Conservation (phyloP, 495 filamentous ascomycete genomes). For the Talaromyces proteolyticus region DNA sequence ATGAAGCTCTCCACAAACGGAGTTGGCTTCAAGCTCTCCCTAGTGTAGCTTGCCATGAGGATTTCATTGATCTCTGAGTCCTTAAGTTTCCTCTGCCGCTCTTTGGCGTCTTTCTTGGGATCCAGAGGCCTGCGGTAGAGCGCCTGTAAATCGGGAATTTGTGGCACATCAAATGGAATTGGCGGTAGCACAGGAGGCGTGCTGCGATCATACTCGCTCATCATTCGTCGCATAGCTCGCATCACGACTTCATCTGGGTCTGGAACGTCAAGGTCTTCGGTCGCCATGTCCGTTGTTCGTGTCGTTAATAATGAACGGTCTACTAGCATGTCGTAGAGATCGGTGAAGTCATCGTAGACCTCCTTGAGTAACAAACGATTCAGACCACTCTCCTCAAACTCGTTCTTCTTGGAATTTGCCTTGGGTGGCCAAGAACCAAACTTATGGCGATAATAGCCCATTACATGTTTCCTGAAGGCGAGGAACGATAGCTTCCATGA, state of each 20-base stretch:
- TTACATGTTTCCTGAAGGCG: conserved; percentile 65
- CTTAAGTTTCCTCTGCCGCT: conserved; percentile 63
- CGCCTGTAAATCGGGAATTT: conserved; percentile 61
- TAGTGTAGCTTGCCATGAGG: conserved; percentile 70
- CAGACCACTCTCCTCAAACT: conserved; percentile 76
- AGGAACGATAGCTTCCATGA: conserved; percentile 71
- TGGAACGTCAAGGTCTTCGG: conserved; percentile 25
- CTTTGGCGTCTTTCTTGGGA: conserved; percentile 62
- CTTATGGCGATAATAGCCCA: conserved; percentile 71
- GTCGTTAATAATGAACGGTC: conserved; percentile 59
- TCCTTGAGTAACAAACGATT: conserved; percentile 77
- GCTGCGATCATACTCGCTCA: conserved; percentile 82
- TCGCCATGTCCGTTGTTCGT: conserved; percentile 39
- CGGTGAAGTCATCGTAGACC: conserved; percentile 79
- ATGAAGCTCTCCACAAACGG: conserved; percentile 75
- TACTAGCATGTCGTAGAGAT: conserved; percentile 83
- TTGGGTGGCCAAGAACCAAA: conserved; percentile 96
- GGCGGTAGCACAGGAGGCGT: conserved; percentile 86
- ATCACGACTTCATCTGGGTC: conserved; percentile 38
- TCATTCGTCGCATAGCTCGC: conserved; percentile 62
- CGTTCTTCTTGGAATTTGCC: conserved; percentile 85
- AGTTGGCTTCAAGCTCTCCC: conserved; percentile 56
- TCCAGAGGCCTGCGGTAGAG: conserved; percentile 56
- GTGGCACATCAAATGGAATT: conserved; percentile 85
- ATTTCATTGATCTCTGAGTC: conserved; percentile 69